phyloP scores from a whole-genome alignment of 2,329 filamentous ascomycete genomes.

The Polychaeton citri region DNA sequence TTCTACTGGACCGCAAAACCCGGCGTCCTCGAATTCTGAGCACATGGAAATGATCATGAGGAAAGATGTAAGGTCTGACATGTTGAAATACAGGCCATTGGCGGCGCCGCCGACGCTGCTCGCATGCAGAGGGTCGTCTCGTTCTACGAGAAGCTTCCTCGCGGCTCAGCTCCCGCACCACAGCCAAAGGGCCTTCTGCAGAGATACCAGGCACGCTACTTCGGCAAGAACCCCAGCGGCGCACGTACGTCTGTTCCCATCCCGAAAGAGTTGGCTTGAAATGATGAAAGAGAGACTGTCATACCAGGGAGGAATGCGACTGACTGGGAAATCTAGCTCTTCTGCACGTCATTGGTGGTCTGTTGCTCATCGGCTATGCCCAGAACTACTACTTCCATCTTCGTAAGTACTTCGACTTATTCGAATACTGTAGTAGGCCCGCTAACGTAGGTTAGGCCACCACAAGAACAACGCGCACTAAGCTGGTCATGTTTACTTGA shows the following conservation, averaged over 20 bases:
- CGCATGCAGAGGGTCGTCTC: constrained; percentile 96
- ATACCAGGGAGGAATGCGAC: neutral
- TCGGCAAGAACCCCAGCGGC: constrained; percentile 81
- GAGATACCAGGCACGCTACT: constrained; percentile 77
- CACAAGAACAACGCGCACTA: constrained; percentile 99
- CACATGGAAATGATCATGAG: constrained; percentile 1
- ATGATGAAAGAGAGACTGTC: constrained; percentile 6
- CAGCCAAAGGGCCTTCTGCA: constrained; percentile 72
- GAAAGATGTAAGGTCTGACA: constrained; percentile 9
- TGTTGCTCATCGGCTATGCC: constrained; percentile 77
- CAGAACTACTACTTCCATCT: constrained; percentile 99
- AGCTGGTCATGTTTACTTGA: constrained; percentile 2
- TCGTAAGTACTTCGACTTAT: constrained; percentile 56
- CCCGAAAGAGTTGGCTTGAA: too few species aligned
- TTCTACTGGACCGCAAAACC: constrained; percentile 1
- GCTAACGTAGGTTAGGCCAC: too few species aligned
- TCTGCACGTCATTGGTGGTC: constrained; percentile 66
- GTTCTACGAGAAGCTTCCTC: constrained; percentile 98
- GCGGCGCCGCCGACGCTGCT: constrained; percentile 85
- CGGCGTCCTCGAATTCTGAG: constrained; percentile 8
- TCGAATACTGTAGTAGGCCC: too few species aligned
- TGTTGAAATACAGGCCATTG: constrained; percentile 73
- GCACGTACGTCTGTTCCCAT: constrained; percentile 55
- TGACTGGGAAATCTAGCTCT: constrained; percentile 47
- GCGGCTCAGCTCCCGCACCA: constrained; percentile 72